Conservation (phyloP, 2,329 filamentous ascomycete species). For the Diaporthe ampelina region DNA sequence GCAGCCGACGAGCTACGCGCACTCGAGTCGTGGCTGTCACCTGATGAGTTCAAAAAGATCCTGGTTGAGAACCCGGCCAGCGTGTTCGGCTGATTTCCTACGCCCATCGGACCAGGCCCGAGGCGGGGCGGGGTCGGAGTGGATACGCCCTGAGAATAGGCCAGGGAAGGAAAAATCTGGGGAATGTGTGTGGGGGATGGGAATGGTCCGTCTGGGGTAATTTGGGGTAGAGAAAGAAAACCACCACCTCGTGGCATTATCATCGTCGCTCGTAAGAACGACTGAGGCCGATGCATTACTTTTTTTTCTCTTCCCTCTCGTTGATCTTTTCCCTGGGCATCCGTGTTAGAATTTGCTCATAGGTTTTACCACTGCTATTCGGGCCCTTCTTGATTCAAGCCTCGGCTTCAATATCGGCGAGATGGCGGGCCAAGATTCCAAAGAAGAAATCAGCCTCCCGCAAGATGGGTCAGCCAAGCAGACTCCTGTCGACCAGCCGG, state of each 20-base stretch:
- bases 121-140: too few relatives aligned
- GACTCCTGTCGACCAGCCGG: background rate
- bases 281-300: background rate
- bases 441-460: background rate
- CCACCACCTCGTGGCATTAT: background rate
- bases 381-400: background rate
- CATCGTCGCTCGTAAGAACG: background rate
- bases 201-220: background rate
- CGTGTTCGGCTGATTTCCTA: slow-evolving; percentile 10
- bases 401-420: background rate
- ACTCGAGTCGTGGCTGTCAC: slow-evolving; percentile 1
- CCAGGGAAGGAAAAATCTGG: background rate
- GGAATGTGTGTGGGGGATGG: background rate
- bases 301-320: background rate
- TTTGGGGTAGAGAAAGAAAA: background rate
- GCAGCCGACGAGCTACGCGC: slow-evolving; percentile 6
- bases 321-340: too few relatives aligned
- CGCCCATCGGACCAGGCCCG: too few relatives aligned
- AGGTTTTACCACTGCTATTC: too few relatives aligned
- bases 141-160: too few relatives aligned
- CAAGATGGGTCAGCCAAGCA: background rate
- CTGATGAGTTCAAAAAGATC: background rate
- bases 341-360: background rate
- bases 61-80: background rate
- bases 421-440: background rate